Percentiles rank a stretch among this genome's conserved stretches.
These are phyloP conservation scores for Aspergillus alliaceus DNA, from an alignment of 2,329 filamentous ascomycete genomes.

Conservation along the genomic window DNA sequence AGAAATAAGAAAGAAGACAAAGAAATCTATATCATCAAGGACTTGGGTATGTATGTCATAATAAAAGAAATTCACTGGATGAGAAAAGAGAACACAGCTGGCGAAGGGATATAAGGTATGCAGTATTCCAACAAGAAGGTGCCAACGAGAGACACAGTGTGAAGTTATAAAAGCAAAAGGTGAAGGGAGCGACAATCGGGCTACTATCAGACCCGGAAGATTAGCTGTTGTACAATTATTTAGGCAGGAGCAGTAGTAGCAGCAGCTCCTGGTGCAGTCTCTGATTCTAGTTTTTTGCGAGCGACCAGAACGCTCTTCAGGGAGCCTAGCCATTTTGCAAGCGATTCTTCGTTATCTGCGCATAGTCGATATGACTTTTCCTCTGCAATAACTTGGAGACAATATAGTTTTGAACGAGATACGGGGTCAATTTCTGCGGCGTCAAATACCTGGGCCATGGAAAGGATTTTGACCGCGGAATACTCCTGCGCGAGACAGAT, in stretches of 20 bases:
- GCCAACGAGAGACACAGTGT: neutral
- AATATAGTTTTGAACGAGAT: constrained; percentile 79
- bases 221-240: neutral
- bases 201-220: neutral
- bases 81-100: neutral
- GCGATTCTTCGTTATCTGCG: constrained; percentile 74
- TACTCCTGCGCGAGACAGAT: constrained; percentile 63
- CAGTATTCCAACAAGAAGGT: neutral
- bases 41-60: constrained; percentile 19
- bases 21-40: constrained; percentile 14
- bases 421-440: constrained; percentile 90
- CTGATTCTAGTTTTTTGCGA: constrained; percentile 34
- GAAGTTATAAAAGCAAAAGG: neutral
- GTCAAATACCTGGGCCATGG: constrained; percentile 76
- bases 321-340: constrained; percentile 83
- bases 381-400: constrained; percentile 90
- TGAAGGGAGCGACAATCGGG: neutral
- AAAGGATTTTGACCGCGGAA: constrained; percentile 76
- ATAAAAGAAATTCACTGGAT: neutral
- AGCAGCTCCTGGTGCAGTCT: constrained; percentile 18
- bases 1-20: neutral
- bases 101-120: constrained; percentile 3
- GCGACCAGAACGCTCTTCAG: constrained; percentile 69
- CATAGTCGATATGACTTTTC: constrained; percentile 81
- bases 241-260: neutral